Evolutionary conservation across 2,329 filamentous ascomycete genomes (phyloP).

Genomic region (Ciborinia camelliae): DNA sequence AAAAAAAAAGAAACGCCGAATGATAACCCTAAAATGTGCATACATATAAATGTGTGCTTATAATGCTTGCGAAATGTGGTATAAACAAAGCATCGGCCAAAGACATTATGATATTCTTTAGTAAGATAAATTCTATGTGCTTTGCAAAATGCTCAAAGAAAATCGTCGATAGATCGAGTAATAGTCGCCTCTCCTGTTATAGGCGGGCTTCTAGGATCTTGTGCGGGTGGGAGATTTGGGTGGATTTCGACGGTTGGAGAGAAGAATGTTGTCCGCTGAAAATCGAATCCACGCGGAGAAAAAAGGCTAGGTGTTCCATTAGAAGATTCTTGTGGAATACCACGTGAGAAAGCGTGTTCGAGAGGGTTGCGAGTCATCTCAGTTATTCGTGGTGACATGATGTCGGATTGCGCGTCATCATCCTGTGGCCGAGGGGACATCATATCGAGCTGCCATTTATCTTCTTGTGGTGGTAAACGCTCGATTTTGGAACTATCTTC

Average conservation of each 20-base stretch:
- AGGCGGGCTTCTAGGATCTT: slow-evolving; percentile 71
- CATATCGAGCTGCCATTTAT: not conserved
- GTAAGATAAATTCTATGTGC: slow-evolving; percentile 15
- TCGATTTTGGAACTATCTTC: slow-evolving; percentile 4
- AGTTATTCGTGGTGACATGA: slow-evolving; percentile 37
- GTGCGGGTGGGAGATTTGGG: slow-evolving; percentile 33
- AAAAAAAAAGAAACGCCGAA: not conserved
- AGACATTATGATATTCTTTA: slow-evolving; percentile 17
- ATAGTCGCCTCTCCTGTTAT: slow-evolving; percentile 73
- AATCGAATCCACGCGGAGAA: slow-evolving; percentile 69
- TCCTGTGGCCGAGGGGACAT: slow-evolving; percentile 19
- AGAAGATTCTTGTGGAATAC: slow-evolving; percentile 24
- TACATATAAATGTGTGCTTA: slow-evolving; percentile 17
- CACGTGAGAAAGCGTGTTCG: slow-evolving; percentile 28
- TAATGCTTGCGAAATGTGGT: slow-evolving; percentile 19
- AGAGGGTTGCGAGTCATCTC: slow-evolving; percentile 37
- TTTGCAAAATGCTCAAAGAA: slow-evolving; percentile 51
- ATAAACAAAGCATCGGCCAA: slow-evolving; percentile 18
- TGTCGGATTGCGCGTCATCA: slow-evolving; percentile 30
- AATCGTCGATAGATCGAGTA: slow-evolving; percentile 72
- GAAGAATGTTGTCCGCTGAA: slow-evolving; percentile 66
- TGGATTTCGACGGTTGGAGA: slow-evolving; percentile 41
- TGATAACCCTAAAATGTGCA: slow-evolving; percentile 17
- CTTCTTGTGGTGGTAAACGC: slow-evolving; percentile 9
- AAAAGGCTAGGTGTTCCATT: slow-evolving; percentile 41